Evolutionary conservation across 768 basidiomycete species (phyloP), one percentile per base, ranked within the genome.

Genomic region (Pleurotus ostreatus): DNA sequence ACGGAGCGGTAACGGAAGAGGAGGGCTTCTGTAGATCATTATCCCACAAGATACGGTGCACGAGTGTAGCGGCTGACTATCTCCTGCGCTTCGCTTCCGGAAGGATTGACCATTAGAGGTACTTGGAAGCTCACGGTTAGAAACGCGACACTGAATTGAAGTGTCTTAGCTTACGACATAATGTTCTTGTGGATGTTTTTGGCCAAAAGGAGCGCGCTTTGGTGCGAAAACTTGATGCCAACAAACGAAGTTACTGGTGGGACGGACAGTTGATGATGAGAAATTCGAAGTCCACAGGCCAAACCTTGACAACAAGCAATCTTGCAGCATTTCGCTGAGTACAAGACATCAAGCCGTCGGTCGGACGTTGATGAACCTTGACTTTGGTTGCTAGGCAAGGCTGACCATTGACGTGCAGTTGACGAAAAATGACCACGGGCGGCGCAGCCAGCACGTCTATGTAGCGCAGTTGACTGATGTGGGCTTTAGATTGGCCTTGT

Each of bases 1-100:
- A 49, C 48, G 48, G 8, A 30, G 15, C 41, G 20, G 41, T 22
- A 44, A 34, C 20, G 41, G 41, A 22, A 44, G 41, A 44, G 13
- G 41, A n/a, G 41, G 41, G 41, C 48, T 49, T 49, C 48, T 49
- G 48, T 12, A 49, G 30, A 49, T 49, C 48, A 49, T 7, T 15
- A 37, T 25, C 46, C 13, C 46, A 47, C 23, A 47, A 47, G 41
- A 44, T n/a, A 22, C 4, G 11, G 15, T 16, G 41, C 20, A 22
- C 20, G 41, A 44, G 11, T 16, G 41, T 22, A 44, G 41, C 20
- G 41, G 41, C n/a, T 44, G 30, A 34, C 9, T 34, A 34, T 34
- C 30, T 34, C 30, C 30, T 11, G 30, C 9, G 30, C 30, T 34
- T 34, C 41, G 41, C 41, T 44, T 44, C 41, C 41, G 41, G 41